These are phyloP conservation scores for Gossypium trilobum DNA, from an alignment of 441 rosid species.

Conservation along the genomic window DNA sequence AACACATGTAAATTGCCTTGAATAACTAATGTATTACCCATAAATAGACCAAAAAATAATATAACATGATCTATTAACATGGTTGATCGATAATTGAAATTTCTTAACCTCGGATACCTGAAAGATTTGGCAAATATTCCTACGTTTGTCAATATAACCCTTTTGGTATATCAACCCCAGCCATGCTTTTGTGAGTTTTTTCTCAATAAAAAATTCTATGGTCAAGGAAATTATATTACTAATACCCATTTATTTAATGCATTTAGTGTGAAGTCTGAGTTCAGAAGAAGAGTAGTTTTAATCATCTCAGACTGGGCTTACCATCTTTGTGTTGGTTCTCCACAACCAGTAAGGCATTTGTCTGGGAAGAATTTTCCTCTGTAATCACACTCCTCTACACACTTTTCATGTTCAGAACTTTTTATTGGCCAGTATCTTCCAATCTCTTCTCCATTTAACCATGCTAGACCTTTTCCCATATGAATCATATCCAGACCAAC, in stretches of 20 bases:
- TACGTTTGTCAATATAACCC: background rate
- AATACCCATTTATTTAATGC: background rate
- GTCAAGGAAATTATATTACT: background rate
- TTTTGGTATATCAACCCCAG: background rate
- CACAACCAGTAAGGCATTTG: conserved; percentile 82
- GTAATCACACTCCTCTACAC: conserved; percentile 65
- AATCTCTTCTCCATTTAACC: conserved; percentile 91
- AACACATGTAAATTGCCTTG: background rate
- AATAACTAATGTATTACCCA: background rate
- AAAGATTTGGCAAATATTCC: background rate
- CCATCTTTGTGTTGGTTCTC: conserved; percentile 94
- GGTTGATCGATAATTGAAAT: background rate
- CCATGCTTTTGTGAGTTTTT: background rate
- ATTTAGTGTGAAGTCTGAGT: background rate
- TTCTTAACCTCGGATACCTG: background rate
- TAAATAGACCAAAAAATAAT: background rate
- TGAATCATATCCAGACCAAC: conserved; percentile 76
- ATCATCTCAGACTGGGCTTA: conserved; percentile 21
- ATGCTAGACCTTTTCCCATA: conserved; percentile 95
- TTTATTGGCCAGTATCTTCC: conserved; percentile 83
- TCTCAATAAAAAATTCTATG: background rate
- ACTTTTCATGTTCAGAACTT: conserved; percentile 37
- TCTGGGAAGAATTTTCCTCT: conserved; percentile 71
- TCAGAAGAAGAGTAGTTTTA: background rate
- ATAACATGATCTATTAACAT: background rate